These are phyloP conservation scores for Berkeleyomyces basicola DNA, from an alignment of 2,329 filamentous ascomycete species.

Conservation along the genomic window DNA sequence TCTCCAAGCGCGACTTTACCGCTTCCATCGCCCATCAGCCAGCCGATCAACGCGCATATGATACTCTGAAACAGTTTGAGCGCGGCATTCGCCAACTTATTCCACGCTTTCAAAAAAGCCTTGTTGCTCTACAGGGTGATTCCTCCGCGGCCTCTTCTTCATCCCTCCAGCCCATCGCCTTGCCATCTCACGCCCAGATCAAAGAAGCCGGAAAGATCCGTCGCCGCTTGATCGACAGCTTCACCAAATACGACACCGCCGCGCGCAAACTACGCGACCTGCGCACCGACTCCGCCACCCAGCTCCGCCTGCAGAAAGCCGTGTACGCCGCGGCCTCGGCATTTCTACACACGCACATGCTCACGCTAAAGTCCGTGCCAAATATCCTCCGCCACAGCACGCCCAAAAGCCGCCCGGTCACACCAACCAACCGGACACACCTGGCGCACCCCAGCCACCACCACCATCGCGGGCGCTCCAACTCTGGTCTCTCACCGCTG, in stretches of 20 bases:
- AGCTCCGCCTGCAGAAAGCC: constrained; percentile 59
- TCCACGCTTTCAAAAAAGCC: constrained; percentile 66
- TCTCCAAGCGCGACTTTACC: constrained; percentile 58
- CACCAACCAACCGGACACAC: neutral
- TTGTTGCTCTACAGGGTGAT: constrained; percentile 39
- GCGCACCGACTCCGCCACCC: constrained; percentile 53
- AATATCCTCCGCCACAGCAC: constrained; percentile 36
- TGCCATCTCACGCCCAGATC: constrained; percentile 46
- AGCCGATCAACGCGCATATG: constrained; percentile 64
- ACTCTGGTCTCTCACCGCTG: constrained; percentile 22
- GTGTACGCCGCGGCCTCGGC: constrained; percentile 68
- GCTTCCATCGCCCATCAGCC: constrained; percentile 51
- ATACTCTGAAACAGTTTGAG: constrained; percentile 73
- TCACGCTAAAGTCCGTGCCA: constrained; percentile 63
- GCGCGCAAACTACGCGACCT: constrained; percentile 69
- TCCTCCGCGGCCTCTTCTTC: neutral
- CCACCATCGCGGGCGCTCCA: neutral
- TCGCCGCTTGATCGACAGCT: constrained; percentile 77
- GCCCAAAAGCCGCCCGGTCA: neutral
- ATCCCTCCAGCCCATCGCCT: neutral
- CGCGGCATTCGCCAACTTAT: constrained; percentile 67
- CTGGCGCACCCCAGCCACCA: constrained; percentile 4
- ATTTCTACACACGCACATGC: constrained; percentile 81
- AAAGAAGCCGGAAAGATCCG: constrained; percentile 76
- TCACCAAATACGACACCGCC: constrained; percentile 71